Conservation (phyloP, 2,329 filamentous ascomycete genomes). For the Pseudogymnoascus sp. region DNA sequence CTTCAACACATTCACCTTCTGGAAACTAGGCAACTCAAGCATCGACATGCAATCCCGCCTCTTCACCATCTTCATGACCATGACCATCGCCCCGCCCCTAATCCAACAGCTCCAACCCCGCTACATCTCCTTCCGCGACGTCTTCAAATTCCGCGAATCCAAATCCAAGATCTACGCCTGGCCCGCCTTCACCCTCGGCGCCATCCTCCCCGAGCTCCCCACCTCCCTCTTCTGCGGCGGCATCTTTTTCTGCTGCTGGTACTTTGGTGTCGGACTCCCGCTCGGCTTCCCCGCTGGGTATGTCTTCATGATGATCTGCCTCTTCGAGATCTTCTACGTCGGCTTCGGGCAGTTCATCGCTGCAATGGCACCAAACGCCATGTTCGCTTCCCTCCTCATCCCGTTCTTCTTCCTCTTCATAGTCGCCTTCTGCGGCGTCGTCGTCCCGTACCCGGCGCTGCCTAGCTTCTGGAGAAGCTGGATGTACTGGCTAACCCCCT, state of each 20-base stretch:
- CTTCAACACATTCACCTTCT: slow-evolving; percentile 66
- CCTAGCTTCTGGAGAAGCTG: slow-evolving; percentile 57
- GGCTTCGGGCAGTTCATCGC: slow-evolving; percentile 64
- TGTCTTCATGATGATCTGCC: slow-evolving; percentile 48
- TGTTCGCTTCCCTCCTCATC: slow-evolving; percentile 59
- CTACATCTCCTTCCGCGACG: slow-evolving; percentile 56
- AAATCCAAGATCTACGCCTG: slow-evolving; percentile 72
- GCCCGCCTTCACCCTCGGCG: slow-evolving; percentile 61
- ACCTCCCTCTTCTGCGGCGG: slow-evolving; percentile 60
- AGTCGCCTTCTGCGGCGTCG: slow-evolving; percentile 63
- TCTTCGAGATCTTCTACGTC: slow-evolving; percentile 61
- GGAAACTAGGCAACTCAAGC: slow-evolving; percentile 47
- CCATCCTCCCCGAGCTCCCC: slow-evolving; percentile 63
- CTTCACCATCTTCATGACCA: slow-evolving; percentile 68
- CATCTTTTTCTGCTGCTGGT: slow-evolving; percentile 61
- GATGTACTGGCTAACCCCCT: slow-evolving; percentile 64
- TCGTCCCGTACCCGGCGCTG: slow-evolving; percentile 54
- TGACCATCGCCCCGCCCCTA: slow-evolving; percentile 64
- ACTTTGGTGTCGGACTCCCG: slow-evolving; percentile 45
- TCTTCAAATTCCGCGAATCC: slow-evolving; percentile 64
- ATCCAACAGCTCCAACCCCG: slow-evolving; percentile 70
- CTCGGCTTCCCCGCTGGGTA: slow-evolving; percentile 54
- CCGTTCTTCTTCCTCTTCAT: slow-evolving; percentile 66
- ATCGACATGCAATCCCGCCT: slow-evolving; percentile 62
- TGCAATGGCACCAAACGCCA: slow-evolving; percentile 57